These are phyloP conservation scores for Peronosclerospora sorghi DNA, from an alignment of 352 stramenopile species.

Conservation along the genomic window DNA sequence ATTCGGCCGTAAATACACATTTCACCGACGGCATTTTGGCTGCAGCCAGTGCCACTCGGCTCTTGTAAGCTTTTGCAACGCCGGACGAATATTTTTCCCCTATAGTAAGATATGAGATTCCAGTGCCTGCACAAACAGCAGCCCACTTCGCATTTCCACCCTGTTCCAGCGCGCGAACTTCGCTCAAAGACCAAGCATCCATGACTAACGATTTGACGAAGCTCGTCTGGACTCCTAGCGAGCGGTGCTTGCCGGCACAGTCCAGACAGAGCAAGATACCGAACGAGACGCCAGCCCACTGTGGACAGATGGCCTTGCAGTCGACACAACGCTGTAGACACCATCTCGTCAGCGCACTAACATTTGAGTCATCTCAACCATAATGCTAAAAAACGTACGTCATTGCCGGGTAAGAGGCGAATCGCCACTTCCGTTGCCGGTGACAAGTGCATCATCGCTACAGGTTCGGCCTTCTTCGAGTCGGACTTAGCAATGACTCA, in stretches of 20 bases:
- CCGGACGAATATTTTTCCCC: slow-evolving; percentile 55
- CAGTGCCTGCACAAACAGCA: slow-evolving; percentile 48
- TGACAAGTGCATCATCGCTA: slow-evolving; percentile 28
- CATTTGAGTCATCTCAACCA: too few relatives aligned
- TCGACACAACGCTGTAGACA: slow-evolving; percentile 64
- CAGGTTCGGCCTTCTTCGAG: too few relatives aligned
- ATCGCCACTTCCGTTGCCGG: slow-evolving; percentile 39
- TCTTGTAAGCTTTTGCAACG: slow-evolving; percentile 53
- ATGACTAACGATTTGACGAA: slow-evolving; percentile 81
- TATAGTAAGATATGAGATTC: slow-evolving; percentile 29
- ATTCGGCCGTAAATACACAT: slow-evolving; percentile 46
- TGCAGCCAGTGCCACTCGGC: slow-evolving; percentile 19
- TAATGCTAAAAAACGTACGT: slow-evolving; percentile 30
- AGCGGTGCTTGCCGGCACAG: slow-evolving; percentile 68
- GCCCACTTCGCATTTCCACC: slow-evolving; percentile 77
- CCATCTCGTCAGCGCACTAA: not conserved
- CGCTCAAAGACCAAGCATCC: slow-evolving; percentile 51
- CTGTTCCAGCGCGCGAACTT: slow-evolving; percentile 47
- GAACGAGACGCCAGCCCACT: slow-evolving; percentile 78
- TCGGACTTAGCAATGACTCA: too few relatives aligned
- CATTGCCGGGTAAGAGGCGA: slow-evolving; percentile 59
- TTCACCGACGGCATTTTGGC: slow-evolving; percentile 10
- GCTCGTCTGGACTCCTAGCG: slow-evolving; percentile 67
- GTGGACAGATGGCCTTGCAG: slow-evolving; percentile 68
- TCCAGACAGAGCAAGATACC: slow-evolving; percentile 68